Conservation (phyloP, 306 rosid genomes). For the Delonix regia region DNA sequence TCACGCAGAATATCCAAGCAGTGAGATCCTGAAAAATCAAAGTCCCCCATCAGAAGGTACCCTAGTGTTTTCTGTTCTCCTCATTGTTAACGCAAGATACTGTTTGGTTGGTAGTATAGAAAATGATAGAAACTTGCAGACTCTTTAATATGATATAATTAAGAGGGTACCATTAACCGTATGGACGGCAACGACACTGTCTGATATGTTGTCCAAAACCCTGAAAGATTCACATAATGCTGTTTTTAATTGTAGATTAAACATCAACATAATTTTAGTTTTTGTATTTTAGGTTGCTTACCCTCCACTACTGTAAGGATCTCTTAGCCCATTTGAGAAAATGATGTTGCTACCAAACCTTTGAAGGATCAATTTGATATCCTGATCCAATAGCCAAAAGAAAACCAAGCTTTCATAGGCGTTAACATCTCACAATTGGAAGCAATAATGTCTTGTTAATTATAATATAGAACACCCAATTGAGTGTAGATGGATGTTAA, state of each 20-base stretch:
- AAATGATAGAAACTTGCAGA: background rate
- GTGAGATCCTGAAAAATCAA: conserved; percentile 55
- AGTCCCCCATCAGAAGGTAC: background rate
- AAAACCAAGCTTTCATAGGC: background rate
- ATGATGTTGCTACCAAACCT: conserved; percentile 72
- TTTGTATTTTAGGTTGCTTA: conserved; percentile 28
- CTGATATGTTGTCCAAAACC: conserved; percentile 53
- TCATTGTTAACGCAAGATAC: background rate
- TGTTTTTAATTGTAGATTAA: background rate
- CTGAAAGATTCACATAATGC: conserved; percentile 34
- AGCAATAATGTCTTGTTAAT: background rate
- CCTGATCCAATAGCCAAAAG: conserved; percentile 39
- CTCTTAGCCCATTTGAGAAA: conserved; percentile 77
- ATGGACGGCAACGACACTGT: conserved; percentile 48
- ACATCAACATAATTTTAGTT: background rate
- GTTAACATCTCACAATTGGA: background rate
- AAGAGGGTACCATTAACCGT: conserved; percentile 40
- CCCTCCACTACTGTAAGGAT: conserved; percentile 74
- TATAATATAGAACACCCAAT: background rate
- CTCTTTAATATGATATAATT: background rate
- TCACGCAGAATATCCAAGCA: conserved; percentile 50
- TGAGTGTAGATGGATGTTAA: background rate
- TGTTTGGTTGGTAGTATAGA: background rate
- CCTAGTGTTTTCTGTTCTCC: background rate
- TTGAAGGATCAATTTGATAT: conserved; percentile 51